Evolutionary conservation across 2,329 filamentous ascomycete species (phyloP), one percentile per base, ranked within the genome.

Genomic region (Exophiala aquamarina): DNA sequence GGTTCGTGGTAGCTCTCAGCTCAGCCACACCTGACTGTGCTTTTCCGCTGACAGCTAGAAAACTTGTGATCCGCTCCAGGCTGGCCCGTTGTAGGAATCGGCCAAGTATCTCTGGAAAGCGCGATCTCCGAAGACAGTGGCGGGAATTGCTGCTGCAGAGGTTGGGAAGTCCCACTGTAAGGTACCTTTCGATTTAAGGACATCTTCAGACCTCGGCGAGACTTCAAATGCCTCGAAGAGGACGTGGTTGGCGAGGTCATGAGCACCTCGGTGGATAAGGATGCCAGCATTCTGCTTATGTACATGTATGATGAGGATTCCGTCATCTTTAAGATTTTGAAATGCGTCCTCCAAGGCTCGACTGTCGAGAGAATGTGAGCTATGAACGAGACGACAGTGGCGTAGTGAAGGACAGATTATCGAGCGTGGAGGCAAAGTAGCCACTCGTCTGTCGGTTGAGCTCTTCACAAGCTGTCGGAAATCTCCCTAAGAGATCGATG

Each of bases 221-320:
- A 76, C 70, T 59, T 87, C 82, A 45, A 86, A 86, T 0, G 71
- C 70, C 60, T 87, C 83, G 37, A 84, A 77, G 46, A 80, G 14
- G 55, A 75, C 52, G 56, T 52, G 15, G 35, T 66, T 48, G n/a
- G n/a, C n/a, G n/a, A n/a, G n/a, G n/a, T n/a, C n/a, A n/a, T n/a
- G n/a, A 9, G 14, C 8, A 10, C 63, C 47, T 6, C 61, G 54
- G 38, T 67, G 66, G 20, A 78, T 61, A 2, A 78, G 53, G 3
- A 79, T 42, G 8, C 64, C 75, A 1, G 72, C 70, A 57, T 79
- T 79, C 50, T 79, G 76, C 46, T 73, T 66, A 0, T 60, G 56
- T n/a, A 78, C 49, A 38, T 76, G 65, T 0, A 77, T 43, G 3
- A 77, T 64, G 3, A 78, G 54, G 17, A 67, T 55, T 20, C 65